Evolutionary conservation across 495 filamentous ascomycete species (phyloP).

Genomic region (Penicillium canescens): DNA sequence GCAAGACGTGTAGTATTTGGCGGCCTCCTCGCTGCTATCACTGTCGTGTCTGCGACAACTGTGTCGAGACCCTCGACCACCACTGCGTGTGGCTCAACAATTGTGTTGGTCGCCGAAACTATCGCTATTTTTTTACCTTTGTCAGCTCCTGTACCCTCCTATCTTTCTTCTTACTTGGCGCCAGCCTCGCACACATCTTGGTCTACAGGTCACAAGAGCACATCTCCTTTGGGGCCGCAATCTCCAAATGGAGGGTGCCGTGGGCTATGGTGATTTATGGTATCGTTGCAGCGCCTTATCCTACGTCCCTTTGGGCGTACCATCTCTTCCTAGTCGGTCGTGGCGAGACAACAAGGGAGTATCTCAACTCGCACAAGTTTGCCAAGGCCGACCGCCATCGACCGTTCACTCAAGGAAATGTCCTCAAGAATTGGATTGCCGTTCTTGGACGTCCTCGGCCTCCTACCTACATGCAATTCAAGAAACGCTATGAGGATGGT

Average conservation of each 20-base stretch:
- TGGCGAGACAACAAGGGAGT: constrained; percentile 94
- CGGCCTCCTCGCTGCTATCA: constrained; percentile 93
- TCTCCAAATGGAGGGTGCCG: constrained; percentile 71
- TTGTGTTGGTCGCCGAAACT: constrained; percentile 95
- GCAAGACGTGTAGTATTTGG: constrained; percentile 96
- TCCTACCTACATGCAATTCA: constrained; percentile 90
- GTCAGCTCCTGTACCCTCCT: constrained; percentile 75
- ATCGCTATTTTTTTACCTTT: constrained; percentile 96
- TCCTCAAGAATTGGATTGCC: constrained; percentile 75
- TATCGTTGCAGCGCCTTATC: constrained; percentile 73
- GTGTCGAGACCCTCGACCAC: constrained; percentile 95
- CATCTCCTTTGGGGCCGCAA: constrained; percentile 64
- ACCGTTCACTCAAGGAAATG: constrained; percentile 79
- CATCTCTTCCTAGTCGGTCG: constrained; percentile 87
- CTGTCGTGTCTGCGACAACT: constrained; percentile 95
- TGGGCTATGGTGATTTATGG: constrained; percentile 90
- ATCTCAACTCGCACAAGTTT: constrained; percentile 94
- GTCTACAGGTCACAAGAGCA: constrained; percentile 62
- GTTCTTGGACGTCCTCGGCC: constrained; percentile 82
- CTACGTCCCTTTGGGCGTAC: constrained; percentile 79
- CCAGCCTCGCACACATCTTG: constrained; percentile 76
- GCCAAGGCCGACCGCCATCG: constrained; percentile 85
- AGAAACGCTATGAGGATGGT: constrained; percentile 70
- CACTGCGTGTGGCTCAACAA: constrained; percentile 99
- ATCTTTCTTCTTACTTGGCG: constrained; percentile 70